Base-by-base conservation (phyloP, 2,329 filamentous ascomycete species). In the Fusarium protoensiforme region DNA sequence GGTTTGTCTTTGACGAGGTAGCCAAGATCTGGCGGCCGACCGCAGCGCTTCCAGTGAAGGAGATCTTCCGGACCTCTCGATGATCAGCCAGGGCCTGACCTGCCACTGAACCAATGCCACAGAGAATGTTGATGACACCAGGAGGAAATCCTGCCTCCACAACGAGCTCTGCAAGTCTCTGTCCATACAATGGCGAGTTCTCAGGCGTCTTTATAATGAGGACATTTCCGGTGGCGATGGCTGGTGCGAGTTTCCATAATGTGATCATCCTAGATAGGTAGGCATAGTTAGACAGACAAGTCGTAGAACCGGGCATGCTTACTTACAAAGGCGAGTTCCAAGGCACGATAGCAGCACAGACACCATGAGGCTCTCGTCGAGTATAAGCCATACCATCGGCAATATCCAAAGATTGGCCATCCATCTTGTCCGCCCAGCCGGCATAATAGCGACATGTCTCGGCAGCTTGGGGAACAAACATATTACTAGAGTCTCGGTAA, bases 391-490 rank as follows among this genome's bases (percentile, higher is more conserved):
- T 92, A 65, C 92, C 91, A 54, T 88, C 87, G 76, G 88, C 85
- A 72, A 93, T 92, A 76, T 95, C 92, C 72, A 95, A 90, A 51
- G 93, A 92, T 85, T 94, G 92, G 79, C 94, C 94, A 81, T 91
- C 88, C 69, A 95, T 90, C 88, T 96, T 96, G 86, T 96, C 94
- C 73, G 93, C 92, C 90, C 92, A 96, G 61, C 94, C 94, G 75
- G 89, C 93, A 78, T 80, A 81, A 43, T 80, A 97, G 81, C 94
- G 90, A 78, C 97, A 43, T 1, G 71, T 68, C 54, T 73, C 71
- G 0, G 14, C 56, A 7, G 70, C 62, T 0, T 73, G 71, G 1
- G 39, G 36, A 82, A 84, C 88, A 91, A 79, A 88, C 90, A 75
- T 89, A 75, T 80, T 86, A 7, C 43, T 48, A 27, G 43, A 48